A percentile compares a stretch with the other conserved stretches of the same genome.
Evolutionary conservation across 2,329 filamentous ascomycete genomes (phyloP).

Genomic region (Alternaria triticimaculans): DNA sequence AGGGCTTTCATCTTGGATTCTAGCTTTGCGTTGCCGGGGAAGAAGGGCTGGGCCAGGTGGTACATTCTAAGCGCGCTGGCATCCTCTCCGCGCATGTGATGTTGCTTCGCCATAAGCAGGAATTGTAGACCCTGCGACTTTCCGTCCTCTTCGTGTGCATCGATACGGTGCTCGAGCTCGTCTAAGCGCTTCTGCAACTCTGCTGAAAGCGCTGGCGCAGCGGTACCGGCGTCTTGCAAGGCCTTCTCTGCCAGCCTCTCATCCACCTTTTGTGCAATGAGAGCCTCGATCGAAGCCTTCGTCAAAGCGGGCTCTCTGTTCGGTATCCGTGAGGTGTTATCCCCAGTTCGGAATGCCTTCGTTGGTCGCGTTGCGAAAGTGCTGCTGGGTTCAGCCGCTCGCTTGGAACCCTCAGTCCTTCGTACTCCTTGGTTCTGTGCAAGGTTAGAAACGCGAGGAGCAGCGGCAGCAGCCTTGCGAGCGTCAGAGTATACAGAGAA

Average conservation of each 20-base stretch:
- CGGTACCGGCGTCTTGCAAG: constrained; percentile 61
- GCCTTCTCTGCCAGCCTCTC: constrained; percentile 84
- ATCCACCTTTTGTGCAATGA: constrained; percentile 90
- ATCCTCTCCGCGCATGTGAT: constrained; percentile 83
- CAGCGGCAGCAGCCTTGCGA: constrained; percentile 30
- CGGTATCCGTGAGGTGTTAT: constrained; percentile 41
- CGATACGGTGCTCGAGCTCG: constrained; percentile 84
- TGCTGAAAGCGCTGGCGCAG: constrained; percentile 66
- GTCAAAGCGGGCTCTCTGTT: constrained; percentile 50
- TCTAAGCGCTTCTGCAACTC: constrained; percentile 83
- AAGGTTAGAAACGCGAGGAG: constrained; percentile 35
- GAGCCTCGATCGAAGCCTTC: constrained; percentile 79
- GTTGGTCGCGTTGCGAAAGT: constrained; percentile 47
- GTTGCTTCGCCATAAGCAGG: constrained; percentile 88
- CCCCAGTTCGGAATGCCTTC: constrained; percentile 48
- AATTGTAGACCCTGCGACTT: constrained; percentile 84
- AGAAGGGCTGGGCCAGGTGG: constrained; percentile 81
- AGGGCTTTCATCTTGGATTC: constrained; percentile 61
- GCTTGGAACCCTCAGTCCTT: constrained; percentile 53
- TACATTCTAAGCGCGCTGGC: constrained; percentile 83
- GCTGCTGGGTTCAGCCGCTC: constrained; percentile 49
- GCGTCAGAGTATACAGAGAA: constrained; percentile 86
- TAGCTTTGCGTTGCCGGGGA: constrained; percentile 84
- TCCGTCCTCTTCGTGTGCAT: constrained; percentile 71
- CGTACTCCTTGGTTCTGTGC: constrained; percentile 44